Percentiles rank a stretch among this genome's conserved stretches.
Conservation (phyloP, 768 basidiomycete genomes). For the Tricholoma hemisulphureum region DNA sequence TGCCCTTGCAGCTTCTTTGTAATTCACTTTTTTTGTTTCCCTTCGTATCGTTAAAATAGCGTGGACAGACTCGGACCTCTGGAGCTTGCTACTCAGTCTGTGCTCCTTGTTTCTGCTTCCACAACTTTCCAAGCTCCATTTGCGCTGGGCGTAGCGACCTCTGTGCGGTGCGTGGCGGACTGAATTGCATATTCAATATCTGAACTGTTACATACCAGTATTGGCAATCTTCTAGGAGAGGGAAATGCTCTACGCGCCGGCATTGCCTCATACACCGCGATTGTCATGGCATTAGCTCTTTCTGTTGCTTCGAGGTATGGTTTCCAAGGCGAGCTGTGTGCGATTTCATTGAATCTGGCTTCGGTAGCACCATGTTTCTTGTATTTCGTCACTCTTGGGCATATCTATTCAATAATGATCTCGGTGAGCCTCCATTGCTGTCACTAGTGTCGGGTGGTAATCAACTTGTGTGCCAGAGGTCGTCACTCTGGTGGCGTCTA, state of each 20-base stretch:
- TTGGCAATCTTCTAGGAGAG: constrained; percentile 88
- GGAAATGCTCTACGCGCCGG: constrained; percentile 70
- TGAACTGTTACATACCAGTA: constrained; percentile 37
- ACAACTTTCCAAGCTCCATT: constrained; percentile 83
- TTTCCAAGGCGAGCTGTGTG: neutral
- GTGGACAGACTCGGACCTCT: constrained; percentile 69
- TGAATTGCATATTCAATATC: constrained; percentile 2
- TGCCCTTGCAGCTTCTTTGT: constrained; percentile 54
- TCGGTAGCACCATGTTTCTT: constrained; percentile 49
- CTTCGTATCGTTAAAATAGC: neutral
- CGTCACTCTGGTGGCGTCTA: constrained; percentile 58
- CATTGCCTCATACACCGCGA: constrained; percentile 59
- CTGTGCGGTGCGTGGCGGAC: constrained; percentile 62
- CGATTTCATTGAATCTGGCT: constrained; percentile 1
- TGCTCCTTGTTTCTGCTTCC: constrained; percentile 74
- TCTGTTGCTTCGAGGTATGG: constrained; percentile 64
- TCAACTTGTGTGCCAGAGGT: constrained; percentile 40
- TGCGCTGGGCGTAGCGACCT: constrained; percentile 76
- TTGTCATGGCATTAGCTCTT: constrained; percentile 66
- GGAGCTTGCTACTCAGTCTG: constrained; percentile 83
- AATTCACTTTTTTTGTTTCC: constrained; percentile 3
- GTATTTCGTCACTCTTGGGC: constrained; percentile 67
- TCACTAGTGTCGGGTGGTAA: neutral
- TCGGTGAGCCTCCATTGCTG: constrained; percentile 35
- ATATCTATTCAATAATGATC: constrained; percentile 71